Conservation (phyloP, 192 early-diverging fungal genomes). For the Backusella westeae region DNA sequence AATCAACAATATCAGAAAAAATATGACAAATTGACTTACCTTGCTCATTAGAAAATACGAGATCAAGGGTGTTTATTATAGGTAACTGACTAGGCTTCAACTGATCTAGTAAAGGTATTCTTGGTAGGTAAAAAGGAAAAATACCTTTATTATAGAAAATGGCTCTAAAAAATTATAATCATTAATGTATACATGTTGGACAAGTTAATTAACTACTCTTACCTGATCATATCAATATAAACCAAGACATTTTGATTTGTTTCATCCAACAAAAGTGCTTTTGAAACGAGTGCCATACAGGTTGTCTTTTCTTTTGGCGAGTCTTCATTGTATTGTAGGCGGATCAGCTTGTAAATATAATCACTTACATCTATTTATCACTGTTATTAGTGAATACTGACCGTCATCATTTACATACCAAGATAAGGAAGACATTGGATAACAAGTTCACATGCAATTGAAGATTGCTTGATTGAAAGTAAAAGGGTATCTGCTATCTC, state of each 20-base stretch:
- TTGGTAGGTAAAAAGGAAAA: neutral
- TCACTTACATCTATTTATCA: neutral
- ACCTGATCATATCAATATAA: neutral
- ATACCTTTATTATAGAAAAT: neutral
- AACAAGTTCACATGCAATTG: neutral
- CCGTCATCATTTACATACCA: neutral
- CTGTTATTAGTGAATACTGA: neutral
- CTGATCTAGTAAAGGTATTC: neutral
- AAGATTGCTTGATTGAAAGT: neutral
- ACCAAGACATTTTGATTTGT: neutral
- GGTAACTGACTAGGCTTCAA: neutral
- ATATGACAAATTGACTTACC: neutral
- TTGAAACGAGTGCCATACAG: neutral
- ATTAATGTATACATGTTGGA: neutral
- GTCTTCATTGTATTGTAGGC: neutral
- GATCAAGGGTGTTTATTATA: neutral
- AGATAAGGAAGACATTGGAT: neutral
- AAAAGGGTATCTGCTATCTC: neutral
- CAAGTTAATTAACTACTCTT: neutral
- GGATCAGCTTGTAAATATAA: neutral
- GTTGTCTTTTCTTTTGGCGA: constrained; percentile 1
- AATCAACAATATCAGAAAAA: neutral
- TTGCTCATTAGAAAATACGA: neutral
- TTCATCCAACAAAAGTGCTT: neutral
- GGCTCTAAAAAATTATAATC: neutral